phyloP scores from a whole-genome alignment of 495 filamentous ascomycete species.

The Neurospora tetraspora region DNA sequence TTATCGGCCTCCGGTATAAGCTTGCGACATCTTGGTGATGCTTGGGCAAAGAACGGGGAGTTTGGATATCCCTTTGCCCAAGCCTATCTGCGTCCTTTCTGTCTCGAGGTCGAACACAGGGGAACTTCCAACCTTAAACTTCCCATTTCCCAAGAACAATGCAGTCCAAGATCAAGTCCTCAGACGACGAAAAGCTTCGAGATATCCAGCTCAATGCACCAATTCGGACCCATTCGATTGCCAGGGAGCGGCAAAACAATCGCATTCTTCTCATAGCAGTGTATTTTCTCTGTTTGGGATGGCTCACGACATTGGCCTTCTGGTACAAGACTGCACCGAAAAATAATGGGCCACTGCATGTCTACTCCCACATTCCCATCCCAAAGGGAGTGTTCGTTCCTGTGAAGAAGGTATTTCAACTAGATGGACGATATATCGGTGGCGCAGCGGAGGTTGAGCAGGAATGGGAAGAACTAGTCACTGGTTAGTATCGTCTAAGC shows the following conservation, averaged over 20 bases:
- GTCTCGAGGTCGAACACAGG: too few relatives aligned
- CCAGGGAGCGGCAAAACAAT: background rate
- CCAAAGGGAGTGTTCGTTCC: background rate
- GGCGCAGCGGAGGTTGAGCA: background rate
- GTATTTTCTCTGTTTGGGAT: background rate
- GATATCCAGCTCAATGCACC: background rate
- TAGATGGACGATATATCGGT: constrained; percentile 2
- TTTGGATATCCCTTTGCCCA: too few relatives aligned
- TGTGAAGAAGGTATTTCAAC: constrained; percentile 5
- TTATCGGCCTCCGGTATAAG: too few relatives aligned
- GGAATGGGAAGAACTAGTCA: background rate
- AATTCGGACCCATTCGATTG: background rate
- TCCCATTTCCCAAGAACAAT: background rate
- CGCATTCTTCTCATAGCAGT: background rate
- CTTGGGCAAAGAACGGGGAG: too few relatives aligned
- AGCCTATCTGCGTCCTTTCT: too few relatives aligned
- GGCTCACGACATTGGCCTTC: background rate
- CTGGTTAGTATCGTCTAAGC: background rate
- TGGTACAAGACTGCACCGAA: background rate
- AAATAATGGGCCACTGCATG: background rate
- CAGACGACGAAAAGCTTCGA: background rate
- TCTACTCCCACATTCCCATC: background rate
- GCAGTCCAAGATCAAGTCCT: background rate
- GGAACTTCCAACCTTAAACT: background rate
- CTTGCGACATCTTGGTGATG: too few relatives aligned